A percentile compares a stretch with the other conserved stretches of the same genome.
Evolutionary conservation across 208 protist genomes (phyloP).

Genomic region (Balamuthia mandrillaris): DNA sequence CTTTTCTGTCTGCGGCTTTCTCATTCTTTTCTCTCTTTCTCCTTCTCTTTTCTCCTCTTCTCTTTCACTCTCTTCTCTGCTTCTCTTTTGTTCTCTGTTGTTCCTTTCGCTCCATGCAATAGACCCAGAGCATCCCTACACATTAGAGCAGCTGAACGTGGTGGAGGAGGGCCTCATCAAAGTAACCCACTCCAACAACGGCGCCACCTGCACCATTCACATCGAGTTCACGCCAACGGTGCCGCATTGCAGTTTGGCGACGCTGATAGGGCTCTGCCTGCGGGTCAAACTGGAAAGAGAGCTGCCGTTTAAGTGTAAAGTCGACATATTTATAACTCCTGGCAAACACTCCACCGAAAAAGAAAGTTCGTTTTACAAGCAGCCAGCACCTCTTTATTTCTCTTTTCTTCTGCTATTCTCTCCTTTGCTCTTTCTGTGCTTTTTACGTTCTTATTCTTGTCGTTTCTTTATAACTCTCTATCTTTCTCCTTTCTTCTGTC

Average conservation of each 20-base stretch:
- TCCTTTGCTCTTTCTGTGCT: background rate
- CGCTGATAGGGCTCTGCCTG: slow-evolving; percentile 66
- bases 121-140: slow-evolving; percentile 70
- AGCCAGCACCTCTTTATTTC: too few species aligned
- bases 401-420: background rate
- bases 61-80: background rate
- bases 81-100: background rate
- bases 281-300: slow-evolving; percentile 48
- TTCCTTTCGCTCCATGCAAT: background rate
- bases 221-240: slow-evolving; percentile 74
- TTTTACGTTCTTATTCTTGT: too few species aligned
- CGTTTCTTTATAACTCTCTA: too few species aligned
- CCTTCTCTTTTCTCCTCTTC: background rate
- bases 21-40: background rate
- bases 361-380: slow-evolving; percentile 49
- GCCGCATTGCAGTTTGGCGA: slow-evolving; percentile 65
- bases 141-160: slow-evolving; percentile 72
- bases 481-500: too few species aligned
- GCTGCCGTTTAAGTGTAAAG: slow-evolving; percentile 53
- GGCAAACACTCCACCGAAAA: slow-evolving; percentile 62
- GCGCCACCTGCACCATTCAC: slow-evolving; percentile 35
- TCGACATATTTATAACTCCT: slow-evolving; percentile 57
- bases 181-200: slow-evolving; percentile 10
- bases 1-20: too few species aligned
- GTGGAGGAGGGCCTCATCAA: slow-evolving; percentile 50